Evolutionary conservation across 1,139 yeast species (phyloP).

Genomic region (Lodderomyces metapsilosis): DNA sequence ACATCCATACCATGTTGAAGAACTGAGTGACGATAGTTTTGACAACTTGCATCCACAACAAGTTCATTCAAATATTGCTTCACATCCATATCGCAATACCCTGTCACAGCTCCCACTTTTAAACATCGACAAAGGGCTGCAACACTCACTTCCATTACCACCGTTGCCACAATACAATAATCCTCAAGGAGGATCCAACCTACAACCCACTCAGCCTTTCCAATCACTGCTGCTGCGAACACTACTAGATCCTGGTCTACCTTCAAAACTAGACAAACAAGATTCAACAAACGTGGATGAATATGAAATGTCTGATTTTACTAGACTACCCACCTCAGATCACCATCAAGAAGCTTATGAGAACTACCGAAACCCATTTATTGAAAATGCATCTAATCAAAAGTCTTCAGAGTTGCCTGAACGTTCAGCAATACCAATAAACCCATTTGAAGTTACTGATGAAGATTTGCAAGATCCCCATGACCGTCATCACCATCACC

Average conservation of each 20-base stretch:
- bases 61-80: neutral
- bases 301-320: neutral
- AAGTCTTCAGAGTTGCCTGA: conserved; percentile 4
- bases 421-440: conserved; percentile 9
- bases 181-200: neutral
- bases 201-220: neutral
- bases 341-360: neutral
- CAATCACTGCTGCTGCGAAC: conserved; percentile 2
- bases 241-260: neutral
- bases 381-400: conserved; percentile 8
- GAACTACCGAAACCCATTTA: conserved; percentile 9
- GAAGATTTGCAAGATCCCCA: conserved; percentile 4
- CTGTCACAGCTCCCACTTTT: neutral
- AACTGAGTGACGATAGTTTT: conserved; percentile 2
- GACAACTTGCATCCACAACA: neutral
- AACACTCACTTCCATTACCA: neutral
- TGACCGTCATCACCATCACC: neutral
- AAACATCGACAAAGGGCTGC: neutral
- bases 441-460: conserved; percentile 12
- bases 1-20: neutral
- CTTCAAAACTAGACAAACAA: neutral
- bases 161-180: neutral
- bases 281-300: neutral
- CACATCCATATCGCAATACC: neutral
- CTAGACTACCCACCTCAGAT: neutral